These are phyloP conservation scores for Cyberlindnera suaveolens DNA, from an alignment of 805 yeast species.

Conservation along the genomic window DNA sequence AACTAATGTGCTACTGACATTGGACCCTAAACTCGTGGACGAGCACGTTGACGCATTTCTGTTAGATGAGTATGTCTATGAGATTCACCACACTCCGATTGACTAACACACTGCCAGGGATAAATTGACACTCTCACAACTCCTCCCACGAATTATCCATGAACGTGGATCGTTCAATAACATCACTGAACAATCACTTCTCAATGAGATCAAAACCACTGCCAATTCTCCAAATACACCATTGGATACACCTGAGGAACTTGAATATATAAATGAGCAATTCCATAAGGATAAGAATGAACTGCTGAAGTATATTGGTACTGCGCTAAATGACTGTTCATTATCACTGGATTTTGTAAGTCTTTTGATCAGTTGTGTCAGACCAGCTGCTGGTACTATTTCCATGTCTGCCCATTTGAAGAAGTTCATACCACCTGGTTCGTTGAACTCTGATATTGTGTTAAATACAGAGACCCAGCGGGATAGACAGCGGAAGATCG, in stretches of 20 bases:
- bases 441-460: conserved; percentile 46
- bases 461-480: conserved; percentile 13
- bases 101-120: conserved; percentile 10
- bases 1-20: conserved; percentile 11
- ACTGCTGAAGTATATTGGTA: conserved; percentile 43
- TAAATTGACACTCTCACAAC: conserved; percentile 41
- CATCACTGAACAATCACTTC: conserved; percentile 46
- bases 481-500: conserved; percentile 19
- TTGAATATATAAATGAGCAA: conserved; percentile 24
- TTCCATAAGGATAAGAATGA: conserved; percentile 48
- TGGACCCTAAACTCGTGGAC: conserved; percentile 20
- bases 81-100: no score
- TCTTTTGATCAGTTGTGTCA: conserved; percentile 65
- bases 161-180: conserved; percentile 54
- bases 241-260: conserved; percentile 6
- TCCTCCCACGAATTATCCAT: conserved; percentile 51
- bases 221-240: conserved; percentile 6
- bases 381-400: conserved; percentile 81
- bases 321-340: conserved; percentile 85
- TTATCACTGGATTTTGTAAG: conserved; percentile 84
- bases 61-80: conserved; percentile 18
- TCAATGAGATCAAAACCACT: conserved; percentile 12
- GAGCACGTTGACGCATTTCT: conserved; percentile 22
- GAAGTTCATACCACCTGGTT: conserved; percentile 68
- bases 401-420: conserved; percentile 84